These are phyloP conservation scores for Chamaecrista fasciculata DNA, from an alignment of 306 rosid species.

Conservation along the genomic window DNA sequence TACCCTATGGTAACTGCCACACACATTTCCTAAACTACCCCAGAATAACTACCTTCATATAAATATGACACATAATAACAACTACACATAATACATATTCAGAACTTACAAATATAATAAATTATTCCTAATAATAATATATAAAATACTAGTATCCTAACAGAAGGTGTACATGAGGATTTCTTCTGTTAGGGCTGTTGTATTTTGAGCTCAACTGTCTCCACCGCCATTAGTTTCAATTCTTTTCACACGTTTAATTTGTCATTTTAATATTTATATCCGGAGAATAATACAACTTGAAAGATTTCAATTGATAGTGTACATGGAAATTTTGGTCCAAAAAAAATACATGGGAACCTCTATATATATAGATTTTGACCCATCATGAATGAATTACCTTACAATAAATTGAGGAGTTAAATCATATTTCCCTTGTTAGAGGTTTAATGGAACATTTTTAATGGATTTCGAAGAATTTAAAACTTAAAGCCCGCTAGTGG, in stretches of 20 bases:
- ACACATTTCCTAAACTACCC: too few relatives aligned
- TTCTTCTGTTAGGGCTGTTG: not conserved
- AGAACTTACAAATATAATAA: too few relatives aligned
- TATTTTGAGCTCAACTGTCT: not conserved
- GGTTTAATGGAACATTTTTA: conserved; percentile 12
- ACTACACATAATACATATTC: too few relatives aligned
- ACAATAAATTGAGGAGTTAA: not conserved
- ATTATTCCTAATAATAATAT: too few relatives aligned
- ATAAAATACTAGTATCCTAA: too few relatives aligned
- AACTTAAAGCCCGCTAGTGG: not conserved
- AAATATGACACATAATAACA: too few relatives aligned
- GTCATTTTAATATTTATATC: not conserved
- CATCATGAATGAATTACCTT: not conserved
- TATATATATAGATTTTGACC: not conserved
- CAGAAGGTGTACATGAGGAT: too few relatives aligned
- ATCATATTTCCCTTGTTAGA: not conserved
- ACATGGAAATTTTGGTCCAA: not conserved
- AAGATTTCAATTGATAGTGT: not conserved
- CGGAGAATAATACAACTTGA: not conserved
- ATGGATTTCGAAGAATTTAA: not conserved
- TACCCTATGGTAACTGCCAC: too few relatives aligned
- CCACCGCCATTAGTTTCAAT: not conserved
- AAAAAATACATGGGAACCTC: too few relatives aligned
- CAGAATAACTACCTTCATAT: too few relatives aligned
- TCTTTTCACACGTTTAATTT: not conserved